Percentiles rank a stretch among this genome's conserved stretches.
Evolutionary conservation across 129 eudicot species (phyloP).

Genomic region (Silybum marianum): DNA sequence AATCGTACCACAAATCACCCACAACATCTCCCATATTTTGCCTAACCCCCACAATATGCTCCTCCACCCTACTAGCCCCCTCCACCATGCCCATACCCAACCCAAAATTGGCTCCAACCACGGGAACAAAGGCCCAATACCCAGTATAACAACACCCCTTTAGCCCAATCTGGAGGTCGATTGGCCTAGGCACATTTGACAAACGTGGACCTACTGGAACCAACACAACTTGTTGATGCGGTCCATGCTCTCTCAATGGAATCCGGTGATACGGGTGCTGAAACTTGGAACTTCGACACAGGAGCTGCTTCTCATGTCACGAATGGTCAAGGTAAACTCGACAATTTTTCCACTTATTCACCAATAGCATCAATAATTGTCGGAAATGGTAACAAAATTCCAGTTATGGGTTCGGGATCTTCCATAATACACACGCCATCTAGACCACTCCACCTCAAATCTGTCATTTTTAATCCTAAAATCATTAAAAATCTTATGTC

Average conservation of each 20-base stretch:
- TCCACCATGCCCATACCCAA: background rate
- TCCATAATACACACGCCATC: background rate
- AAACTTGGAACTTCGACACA: background rate
- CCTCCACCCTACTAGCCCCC: background rate
- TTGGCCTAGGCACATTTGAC: background rate
- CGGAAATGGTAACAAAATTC: conserved; percentile 19
- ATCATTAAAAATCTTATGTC: conserved; percentile 11
- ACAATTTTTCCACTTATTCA: background rate
- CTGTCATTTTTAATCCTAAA: background rate
- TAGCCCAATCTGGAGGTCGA: background rate
- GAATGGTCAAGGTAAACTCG: conserved; percentile 1
- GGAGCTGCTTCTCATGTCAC: background rate
- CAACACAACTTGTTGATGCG: background rate
- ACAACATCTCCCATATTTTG: background rate
- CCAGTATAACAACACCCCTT: background rate
- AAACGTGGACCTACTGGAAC: background rate
- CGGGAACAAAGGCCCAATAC: background rate
- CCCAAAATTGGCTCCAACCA: background rate
- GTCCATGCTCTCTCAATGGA: background rate
- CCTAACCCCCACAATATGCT: background rate
- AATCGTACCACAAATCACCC: conserved; percentile 1
- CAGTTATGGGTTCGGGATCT: background rate
- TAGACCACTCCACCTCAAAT: background rate
- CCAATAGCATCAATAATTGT: conserved; percentile 5
- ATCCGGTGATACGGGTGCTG: background rate